Base-by-base conservation (phyloP, 495 filamentous ascomycete genomes). In the Aspergillus sclerotiicarbonarius region DNA sequence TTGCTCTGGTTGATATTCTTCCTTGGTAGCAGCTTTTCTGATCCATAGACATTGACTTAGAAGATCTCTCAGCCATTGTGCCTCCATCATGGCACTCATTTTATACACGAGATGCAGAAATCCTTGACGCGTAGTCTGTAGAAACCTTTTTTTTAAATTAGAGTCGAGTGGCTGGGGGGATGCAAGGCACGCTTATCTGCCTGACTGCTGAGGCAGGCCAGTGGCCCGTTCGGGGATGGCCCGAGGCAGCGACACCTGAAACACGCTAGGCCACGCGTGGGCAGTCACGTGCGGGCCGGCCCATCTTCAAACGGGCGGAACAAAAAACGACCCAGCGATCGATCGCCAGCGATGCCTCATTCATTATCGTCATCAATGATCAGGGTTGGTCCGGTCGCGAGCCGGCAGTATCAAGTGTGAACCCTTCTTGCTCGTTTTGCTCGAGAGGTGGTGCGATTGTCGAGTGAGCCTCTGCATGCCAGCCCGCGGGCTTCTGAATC, bases 261-360 rank as follows among this genome's bases (percentile, higher is more conserved):
- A 74, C 72, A 68, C 72, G 61, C 70, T 68, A 72, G 45, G 10
- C 58, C 66, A 57, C 63, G 62, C 64, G 65, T 46, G 54, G 46
- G 6, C 13, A 8, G 51, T 67, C 64, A 67, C 64, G 61, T 67
- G 64, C 32, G 7, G 16, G 13, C 46, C 16, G 35, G 47, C 47
- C 4, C 15, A 16, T 50, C 47, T 50, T 50, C 47, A 31, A 6
- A 15, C 30, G 16, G 20, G 35, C 35, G 19, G 25, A 33, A 48
- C 16, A 45, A 48, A 43, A 52, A 41, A 10, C 10, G 13, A 51
- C 20, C 8, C n/a, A 15, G 10, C 19, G 29, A 25, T 15, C 8
- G 20, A 19, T 19, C 18, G 21, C 13, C 13, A 1, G 15, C 12
- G 16, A 51, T 30, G 20, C n/a, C 51, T 25, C 25, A 25, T 25